Percentiles rank a stretch among this genome's conserved stretches.
Conservation (phyloP, 257 asterid species). For the Capsicum chinense region DNA sequence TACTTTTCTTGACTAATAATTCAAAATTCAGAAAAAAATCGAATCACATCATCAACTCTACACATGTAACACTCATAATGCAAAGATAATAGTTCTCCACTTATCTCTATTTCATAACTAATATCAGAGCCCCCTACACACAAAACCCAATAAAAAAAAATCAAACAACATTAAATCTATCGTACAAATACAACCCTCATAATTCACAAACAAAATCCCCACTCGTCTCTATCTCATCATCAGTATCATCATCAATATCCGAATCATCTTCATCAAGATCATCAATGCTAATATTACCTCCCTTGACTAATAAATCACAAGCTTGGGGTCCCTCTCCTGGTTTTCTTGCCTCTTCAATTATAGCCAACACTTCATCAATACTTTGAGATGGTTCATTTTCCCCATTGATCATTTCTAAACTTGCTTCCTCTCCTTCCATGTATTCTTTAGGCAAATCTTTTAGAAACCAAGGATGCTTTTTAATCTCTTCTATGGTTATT, state of each 20-base stretch:
- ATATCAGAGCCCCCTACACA: too few species aligned
- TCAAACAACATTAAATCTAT: neutral
- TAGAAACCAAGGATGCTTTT: slow-evolving; percentile 79
- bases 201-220: slow-evolving; percentile 83
- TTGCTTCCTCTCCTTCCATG: slow-evolving; percentile 60
- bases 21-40: neutral
- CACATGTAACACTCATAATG: neutral
- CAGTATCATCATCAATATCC: slow-evolving; percentile 64
- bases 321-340: slow-evolving; percentile 40
- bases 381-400: slow-evolving; percentile 48
- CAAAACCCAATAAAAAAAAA: neutral
- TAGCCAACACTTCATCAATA: slow-evolving; percentile 64
- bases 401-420: slow-evolving; percentile 34
- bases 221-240: slow-evolving; percentile 64
- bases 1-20: slow-evolving; percentile 49
- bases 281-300: slow-evolving; percentile 65
- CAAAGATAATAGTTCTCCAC: too few species aligned
- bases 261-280: slow-evolving; percentile 72
- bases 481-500: slow-evolving; percentile 73
- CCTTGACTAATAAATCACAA: slow-evolving; percentile 46
- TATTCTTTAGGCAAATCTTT: slow-evolving; percentile 57
- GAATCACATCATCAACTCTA: neutral
- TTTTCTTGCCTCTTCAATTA: slow-evolving; percentile 70
- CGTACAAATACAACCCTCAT: slow-evolving; percentile 26
- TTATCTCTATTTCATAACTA: too few species aligned